A percentile compares a stretch with the other conserved stretches of the same genome.
Conservation (phyloP, 805 yeast genomes). For the Metschnikowia noctiluminum region DNA sequence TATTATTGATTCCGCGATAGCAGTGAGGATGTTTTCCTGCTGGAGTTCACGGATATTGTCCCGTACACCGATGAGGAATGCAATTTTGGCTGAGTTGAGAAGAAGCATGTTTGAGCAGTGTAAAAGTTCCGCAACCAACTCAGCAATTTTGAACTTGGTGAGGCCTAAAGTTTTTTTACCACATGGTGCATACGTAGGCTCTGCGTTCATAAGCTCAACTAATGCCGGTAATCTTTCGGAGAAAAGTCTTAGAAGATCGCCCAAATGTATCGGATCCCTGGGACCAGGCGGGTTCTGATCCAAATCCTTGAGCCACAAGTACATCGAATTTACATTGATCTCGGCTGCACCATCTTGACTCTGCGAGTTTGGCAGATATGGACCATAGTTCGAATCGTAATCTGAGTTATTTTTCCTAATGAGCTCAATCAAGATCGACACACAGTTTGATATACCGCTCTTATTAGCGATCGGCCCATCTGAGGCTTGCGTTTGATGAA, state of each 20-base stretch:
- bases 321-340: conserved; percentile 40
- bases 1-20: conserved; percentile 28
- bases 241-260: conserved; percentile 76
- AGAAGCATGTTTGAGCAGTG: conserved; percentile 98
- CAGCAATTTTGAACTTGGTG: conserved; percentile 86
- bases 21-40: conserved; percentile 43
- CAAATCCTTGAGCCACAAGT: conserved; percentile 43
- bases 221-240: conserved; percentile 71
- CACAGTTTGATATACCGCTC: conserved; percentile 88
- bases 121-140: conserved; percentile 85
- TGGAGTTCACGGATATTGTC: conserved; percentile 56
- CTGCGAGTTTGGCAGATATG: conserved; percentile 59
- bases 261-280: conserved; percentile 89
- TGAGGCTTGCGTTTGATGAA: conserved; percentile 17
- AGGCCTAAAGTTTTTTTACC: conserved; percentile 66
- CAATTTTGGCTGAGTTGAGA: conserved; percentile 73
- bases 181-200: conserved; percentile 22
- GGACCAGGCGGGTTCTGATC: conserved; percentile 91
- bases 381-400: conserved; percentile 85
- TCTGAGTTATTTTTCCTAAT: conserved; percentile 95
- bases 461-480: conserved; percentile 48
- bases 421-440: conserved; percentile 89
- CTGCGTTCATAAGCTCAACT: conserved; percentile 47
- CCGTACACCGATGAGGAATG: conserved; percentile 62
- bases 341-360: conserved; percentile 30